Conservation (phyloP, 306 rosid genomes). For the Fragaria iinumae region DNA sequence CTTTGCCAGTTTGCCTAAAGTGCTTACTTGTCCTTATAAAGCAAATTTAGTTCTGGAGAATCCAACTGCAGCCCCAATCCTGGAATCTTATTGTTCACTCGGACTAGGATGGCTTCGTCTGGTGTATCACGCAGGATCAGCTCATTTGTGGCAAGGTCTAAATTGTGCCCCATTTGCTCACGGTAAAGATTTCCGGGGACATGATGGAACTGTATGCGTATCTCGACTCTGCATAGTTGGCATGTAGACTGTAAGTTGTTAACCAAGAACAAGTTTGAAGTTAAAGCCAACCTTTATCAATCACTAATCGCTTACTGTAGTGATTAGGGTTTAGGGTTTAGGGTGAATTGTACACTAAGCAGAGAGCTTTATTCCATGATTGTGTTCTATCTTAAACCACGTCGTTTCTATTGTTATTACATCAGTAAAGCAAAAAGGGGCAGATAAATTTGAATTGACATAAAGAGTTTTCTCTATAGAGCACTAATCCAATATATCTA, state of each 20-base stretch:
- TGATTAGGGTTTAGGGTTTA: too few species aligned
- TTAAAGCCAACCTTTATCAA: not conserved
- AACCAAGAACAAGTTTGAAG: not conserved
- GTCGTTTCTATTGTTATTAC: not conserved
- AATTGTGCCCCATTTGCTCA: conserved; percentile 57
- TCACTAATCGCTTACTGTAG: not conserved
- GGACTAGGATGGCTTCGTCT: conserved; percentile 81
- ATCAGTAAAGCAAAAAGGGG: not conserved
- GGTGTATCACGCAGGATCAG: conserved; percentile 85
- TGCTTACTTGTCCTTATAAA: conserved; percentile 81
- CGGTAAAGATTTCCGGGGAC: conserved; percentile 81
- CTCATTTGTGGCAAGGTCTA: conserved; percentile 69
- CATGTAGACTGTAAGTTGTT: conserved; percentile 12
- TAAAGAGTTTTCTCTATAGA: not conserved
- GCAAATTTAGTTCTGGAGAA: conserved; percentile 82
- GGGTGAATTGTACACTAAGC: not conserved
- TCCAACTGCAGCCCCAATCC: conserved; percentile 86
- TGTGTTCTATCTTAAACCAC: not conserved
- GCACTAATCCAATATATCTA: conserved; percentile 23
- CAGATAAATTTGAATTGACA: not conserved
- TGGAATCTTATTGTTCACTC: conserved; percentile 90
- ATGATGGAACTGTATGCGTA: conserved; percentile 71
- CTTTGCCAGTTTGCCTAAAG: conserved; percentile 9
- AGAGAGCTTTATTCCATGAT: not conserved
- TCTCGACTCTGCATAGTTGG: conserved; percentile 76